Conservation (phyloP, 108 stramenopile genomes). For the Skeletonema marinoi region DNA sequence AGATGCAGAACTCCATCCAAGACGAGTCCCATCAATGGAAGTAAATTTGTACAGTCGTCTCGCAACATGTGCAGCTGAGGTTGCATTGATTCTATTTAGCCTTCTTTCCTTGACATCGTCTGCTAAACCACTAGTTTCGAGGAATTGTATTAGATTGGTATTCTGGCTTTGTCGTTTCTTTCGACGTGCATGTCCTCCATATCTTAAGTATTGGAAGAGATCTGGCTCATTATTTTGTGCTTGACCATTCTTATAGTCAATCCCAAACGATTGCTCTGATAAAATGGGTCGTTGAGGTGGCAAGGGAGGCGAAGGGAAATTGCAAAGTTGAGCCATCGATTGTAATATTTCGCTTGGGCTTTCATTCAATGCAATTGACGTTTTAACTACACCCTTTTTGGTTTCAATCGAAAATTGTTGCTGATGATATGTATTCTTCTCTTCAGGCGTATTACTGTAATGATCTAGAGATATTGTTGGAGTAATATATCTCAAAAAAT, state of each 20-base stretch:
- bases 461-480: not conserved
- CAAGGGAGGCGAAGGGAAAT: conserved; percentile 41
- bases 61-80: conserved; percentile 67
- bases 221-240: conserved; percentile 12
- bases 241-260: not conserved
- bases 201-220: conserved; percentile 32
- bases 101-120: conserved; percentile 59
- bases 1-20: conserved; percentile 75
- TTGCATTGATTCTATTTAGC: conserved; percentile 66
- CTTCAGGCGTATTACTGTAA: not conserved
- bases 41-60: conserved; percentile 71
- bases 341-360: conserved; percentile 61
- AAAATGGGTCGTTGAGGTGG: not conserved
- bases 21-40: conserved; percentile 75
- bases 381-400: conserved; percentile 26
- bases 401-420: conserved; percentile 63
- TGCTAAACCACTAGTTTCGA: conserved; percentile 26
- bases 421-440: not conserved
- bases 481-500: conserved; percentile 60
- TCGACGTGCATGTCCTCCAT: conserved; percentile 48
- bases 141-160: conserved; percentile 57
- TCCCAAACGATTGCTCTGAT: not conserved
- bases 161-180: conserved; percentile 31
- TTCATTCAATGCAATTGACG: conserved; percentile 55
- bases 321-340: conserved; percentile 33